phyloP scores from a whole-genome alignment of 257 asterid genomes.

The Cinchona pubescens region DNA sequence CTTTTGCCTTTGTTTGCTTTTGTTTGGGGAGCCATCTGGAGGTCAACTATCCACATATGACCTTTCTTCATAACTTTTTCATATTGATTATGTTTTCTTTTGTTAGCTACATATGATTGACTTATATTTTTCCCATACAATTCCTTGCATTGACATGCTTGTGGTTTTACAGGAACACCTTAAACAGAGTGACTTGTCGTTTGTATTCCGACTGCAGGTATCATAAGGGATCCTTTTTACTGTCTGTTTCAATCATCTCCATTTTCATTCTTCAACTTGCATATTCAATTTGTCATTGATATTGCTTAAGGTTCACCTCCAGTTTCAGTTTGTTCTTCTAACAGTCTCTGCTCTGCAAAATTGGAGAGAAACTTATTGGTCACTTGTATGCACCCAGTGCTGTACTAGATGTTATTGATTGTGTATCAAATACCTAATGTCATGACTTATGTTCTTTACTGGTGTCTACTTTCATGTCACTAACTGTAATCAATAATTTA shows the following conservation, averaged over 20 bases:
- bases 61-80: not conserved
- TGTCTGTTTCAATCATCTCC: not conserved
- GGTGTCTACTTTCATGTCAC: not conserved
- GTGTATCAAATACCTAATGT: not conserved
- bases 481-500: not conserved
- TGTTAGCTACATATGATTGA: not conserved
- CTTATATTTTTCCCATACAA: not conserved
- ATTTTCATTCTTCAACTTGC: conserved; percentile 6
- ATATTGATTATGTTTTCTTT: not conserved
- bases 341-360: not conserved
- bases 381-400: not conserved
- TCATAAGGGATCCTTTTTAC: conserved; percentile 2
- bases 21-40: not conserved
- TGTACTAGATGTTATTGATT: not conserved
- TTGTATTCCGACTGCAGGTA: conserved; percentile 98
- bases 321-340: not conserved
- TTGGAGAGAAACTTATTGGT: not conserved
- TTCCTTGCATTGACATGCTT: conserved; percentile 24
- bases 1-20: not conserved
- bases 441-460: not conserved
- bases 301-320: not conserved
- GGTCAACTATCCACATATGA: not conserved
- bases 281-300: conserved; percentile 8
- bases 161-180: conserved; percentile 78
- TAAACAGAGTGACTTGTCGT: conserved; percentile 93